Conservation (phyloP, 2,329 filamentous ascomycete genomes). For the Pseudogymnoascus destructans region DNA sequence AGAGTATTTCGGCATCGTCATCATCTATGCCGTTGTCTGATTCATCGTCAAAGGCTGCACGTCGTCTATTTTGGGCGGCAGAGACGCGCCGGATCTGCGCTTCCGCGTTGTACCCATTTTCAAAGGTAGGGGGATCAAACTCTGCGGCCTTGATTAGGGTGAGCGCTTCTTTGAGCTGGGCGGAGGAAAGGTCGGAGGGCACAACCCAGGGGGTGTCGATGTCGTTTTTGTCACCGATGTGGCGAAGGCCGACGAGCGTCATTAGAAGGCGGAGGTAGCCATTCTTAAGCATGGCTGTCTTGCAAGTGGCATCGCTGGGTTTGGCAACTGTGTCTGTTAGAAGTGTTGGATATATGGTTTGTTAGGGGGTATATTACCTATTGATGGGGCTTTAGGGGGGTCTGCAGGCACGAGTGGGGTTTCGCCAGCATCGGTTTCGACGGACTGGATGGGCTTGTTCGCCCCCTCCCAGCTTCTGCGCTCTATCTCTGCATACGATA, state of each 20-base stretch:
- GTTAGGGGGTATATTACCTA: slow-evolving; percentile 34
- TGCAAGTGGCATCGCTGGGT: slow-evolving; percentile 50
- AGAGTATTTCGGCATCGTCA: slow-evolving; percentile 43
- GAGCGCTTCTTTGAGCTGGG: slow-evolving; percentile 54
- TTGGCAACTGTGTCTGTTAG: slow-evolving; percentile 23
- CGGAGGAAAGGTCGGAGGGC: slow-evolving; percentile 49
- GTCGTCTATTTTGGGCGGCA: slow-evolving; percentile 36
- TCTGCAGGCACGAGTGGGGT: slow-evolving; percentile 21
- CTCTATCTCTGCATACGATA: slow-evolving; percentile 57
- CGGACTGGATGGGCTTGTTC: slow-evolving; percentile 43
- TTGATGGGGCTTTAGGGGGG: slow-evolving; percentile 34
- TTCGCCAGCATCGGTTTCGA: slow-evolving; percentile 29
- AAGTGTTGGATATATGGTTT: slow-evolving; percentile 8
- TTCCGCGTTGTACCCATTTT: slow-evolving; percentile 55
- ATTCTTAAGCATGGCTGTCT: slow-evolving; percentile 75
- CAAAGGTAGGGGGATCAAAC: slow-evolving; percentile 63
- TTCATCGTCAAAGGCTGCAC: slow-evolving; percentile 57
- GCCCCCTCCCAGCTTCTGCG: slow-evolving; percentile 66
- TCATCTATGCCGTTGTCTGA: slow-evolving; percentile 47
- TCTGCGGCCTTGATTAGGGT: slow-evolving; percentile 65
- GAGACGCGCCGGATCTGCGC: slow-evolving; percentile 64
- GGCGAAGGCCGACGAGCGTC: slow-evolving; percentile 58
- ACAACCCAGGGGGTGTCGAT: slow-evolving; percentile 68
- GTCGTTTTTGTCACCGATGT: slow-evolving; percentile 46
- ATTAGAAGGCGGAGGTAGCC: slow-evolving; percentile 76